Evolutionary conservation across 768 basidiomycete species (phyloP).

Genomic region (Suillus americanus): DNA sequence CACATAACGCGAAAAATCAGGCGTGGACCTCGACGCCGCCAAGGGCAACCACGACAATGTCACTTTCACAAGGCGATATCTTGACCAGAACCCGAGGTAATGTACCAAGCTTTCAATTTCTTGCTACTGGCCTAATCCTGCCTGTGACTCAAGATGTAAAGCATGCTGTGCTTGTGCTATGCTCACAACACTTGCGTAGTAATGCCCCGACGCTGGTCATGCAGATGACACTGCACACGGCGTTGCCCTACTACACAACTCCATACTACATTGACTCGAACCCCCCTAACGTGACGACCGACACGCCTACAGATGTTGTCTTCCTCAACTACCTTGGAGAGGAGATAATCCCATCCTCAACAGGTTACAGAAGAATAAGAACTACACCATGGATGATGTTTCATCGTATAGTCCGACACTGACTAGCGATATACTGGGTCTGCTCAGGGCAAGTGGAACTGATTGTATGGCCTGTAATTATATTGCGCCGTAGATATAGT

Average conservation of each 20-base stretch:
- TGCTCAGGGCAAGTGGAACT: conserved; percentile 36
- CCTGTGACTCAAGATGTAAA: conserved; percentile 46
- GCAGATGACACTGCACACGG: conserved; percentile 63
- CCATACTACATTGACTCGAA: conserved; percentile 62
- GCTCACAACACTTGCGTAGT: conserved; percentile 32
- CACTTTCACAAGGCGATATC: conserved; percentile 67
- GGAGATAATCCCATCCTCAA: conserved; percentile 59
- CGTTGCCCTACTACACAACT: conserved; percentile 51
- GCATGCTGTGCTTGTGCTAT: conserved; percentile 4
- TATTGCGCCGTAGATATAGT: not conserved
- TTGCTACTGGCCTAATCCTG: not conserved
- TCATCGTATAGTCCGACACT: conserved; percentile 47
- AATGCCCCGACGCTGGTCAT: conserved; percentile 66
- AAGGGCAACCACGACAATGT: conserved; percentile 45
- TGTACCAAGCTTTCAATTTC: not conserved
- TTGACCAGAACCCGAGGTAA: conserved; percentile 76
- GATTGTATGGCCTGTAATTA: not conserved
- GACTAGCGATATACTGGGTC: conserved; percentile 38
- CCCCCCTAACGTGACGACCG: conserved; percentile 47
- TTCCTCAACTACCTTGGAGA: conserved; percentile 69
- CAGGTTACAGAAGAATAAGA: conserved; percentile 46
- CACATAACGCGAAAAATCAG: conserved; percentile 24
- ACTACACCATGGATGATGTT: conserved; percentile 53
- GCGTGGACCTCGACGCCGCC: conserved; percentile 45
- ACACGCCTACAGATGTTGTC: conserved; percentile 66